Evolutionary conservation across 345 rosid species (phyloP).

Genomic region (Euphorbia lathyris): DNA sequence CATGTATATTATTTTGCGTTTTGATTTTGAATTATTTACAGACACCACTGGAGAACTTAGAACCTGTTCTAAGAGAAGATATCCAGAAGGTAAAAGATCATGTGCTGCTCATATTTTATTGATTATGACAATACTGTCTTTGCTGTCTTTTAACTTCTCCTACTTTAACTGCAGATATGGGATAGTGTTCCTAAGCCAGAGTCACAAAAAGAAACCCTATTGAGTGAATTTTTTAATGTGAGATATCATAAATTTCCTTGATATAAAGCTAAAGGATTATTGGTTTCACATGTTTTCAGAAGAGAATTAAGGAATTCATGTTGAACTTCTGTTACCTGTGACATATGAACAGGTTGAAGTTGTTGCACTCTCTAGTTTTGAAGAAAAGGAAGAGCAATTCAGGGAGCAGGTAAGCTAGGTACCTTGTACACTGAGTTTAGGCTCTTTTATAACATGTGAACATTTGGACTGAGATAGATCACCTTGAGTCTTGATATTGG

Average conservation of each 20-base stretch:
- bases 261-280: background rate
- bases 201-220: constrained; percentile 85
- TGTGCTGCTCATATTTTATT: constrained; percentile 21
- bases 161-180: constrained; percentile 73
- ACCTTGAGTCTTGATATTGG: background rate
- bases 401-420: constrained; percentile 71
- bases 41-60: constrained; percentile 95
- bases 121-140: background rate
- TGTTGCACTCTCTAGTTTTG: constrained; percentile 95
- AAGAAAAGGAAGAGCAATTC: constrained; percentile 96
- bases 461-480: background rate
- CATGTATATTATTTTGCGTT: constrained; percentile 9
- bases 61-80: constrained; percentile 94
- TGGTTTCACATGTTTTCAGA: background rate
- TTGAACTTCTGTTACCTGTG: constrained; percentile 14
- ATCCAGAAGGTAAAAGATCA: constrained; percentile 71
- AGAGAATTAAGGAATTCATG: background rate
- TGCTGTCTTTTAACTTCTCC: no score
- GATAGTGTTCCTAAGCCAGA: constrained; percentile 91
- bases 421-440: background rate
- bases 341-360: constrained; percentile 74
- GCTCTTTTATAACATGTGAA: background rate
- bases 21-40: constrained; percentile 36
- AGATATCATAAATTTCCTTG: constrained; percentile 20
- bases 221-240: constrained; percentile 97